Percentiles rank a stretch among this genome's conserved stretches.
phyloP scores from a whole-genome alignment of 148 eudicot species.

The Talinum fruticosum region DNA sequence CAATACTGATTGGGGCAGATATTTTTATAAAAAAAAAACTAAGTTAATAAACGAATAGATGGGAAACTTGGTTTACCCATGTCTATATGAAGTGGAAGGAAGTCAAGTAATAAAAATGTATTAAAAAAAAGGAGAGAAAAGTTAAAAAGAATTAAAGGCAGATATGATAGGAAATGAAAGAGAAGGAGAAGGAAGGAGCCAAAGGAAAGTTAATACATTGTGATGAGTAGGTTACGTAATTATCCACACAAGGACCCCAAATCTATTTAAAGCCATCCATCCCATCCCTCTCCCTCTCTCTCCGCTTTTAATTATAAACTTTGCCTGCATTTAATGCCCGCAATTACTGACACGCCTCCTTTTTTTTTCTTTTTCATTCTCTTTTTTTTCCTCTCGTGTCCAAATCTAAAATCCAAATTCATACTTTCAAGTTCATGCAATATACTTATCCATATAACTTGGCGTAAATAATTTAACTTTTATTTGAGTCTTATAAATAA shows the following conservation, averaged over 20 bases:
- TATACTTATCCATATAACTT: no score
- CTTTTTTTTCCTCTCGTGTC: not conserved
- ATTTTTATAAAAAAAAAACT: no score
- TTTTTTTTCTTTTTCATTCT: not conserved
- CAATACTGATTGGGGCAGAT: no score
- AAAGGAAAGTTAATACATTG: not conserved
- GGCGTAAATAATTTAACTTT: no score
- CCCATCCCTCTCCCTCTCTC: not conserved
- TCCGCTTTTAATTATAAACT: not conserved
- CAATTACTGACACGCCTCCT: slow-evolving; percentile 26
- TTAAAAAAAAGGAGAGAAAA: no score
- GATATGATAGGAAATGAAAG: not conserved
- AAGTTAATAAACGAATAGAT: no score
- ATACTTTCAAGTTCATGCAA: no score
- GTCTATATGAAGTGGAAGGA: no score
- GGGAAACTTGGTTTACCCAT: no score
- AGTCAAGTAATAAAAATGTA: not conserved
- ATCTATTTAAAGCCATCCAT: not conserved
- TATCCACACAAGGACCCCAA: not conserved
- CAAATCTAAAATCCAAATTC: no score
- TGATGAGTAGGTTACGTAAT: slow-evolving; percentile 13
- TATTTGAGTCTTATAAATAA: not conserved
- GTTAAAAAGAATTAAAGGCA: not conserved
- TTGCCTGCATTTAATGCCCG: slow-evolving; percentile 19
- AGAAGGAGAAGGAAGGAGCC: not conserved